A percentile compares a stretch with the other conserved stretches of the same genome.
Evolutionary conservation across 495 filamentous ascomycete genomes (phyloP).

Genomic region (Rhypophila decipiens): DNA sequence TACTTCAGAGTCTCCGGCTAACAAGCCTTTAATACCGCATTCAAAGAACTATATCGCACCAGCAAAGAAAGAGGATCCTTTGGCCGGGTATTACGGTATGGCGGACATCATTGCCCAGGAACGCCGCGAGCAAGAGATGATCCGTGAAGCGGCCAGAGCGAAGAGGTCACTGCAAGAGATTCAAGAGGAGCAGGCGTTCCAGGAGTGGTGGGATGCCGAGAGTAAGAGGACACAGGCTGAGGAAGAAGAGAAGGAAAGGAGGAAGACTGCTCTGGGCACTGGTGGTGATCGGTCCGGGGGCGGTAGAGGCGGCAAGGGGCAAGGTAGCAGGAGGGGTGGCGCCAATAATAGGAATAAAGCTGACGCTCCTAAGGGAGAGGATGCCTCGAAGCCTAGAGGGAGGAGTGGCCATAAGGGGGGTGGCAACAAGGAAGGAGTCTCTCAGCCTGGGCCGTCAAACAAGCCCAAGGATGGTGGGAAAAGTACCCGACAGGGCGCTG

Average conservation of each 20-base stretch:
- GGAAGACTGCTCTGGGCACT: slow-evolving; percentile 26
- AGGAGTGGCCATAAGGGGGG: too few species aligned
- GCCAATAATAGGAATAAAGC: not conserved
- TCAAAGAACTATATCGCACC: slow-evolving; percentile 45
- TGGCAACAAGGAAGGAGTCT: not conserved
- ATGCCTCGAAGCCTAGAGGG: too few species aligned
- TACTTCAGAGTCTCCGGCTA: not conserved
- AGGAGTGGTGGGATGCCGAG: slow-evolving; percentile 97
- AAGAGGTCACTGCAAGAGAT: slow-evolving; percentile 89
- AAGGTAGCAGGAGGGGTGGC: not conserved
- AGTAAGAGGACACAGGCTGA: slow-evolving; percentile 62
- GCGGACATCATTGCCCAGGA: slow-evolving; percentile 87
- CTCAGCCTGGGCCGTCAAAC: too few species aligned
- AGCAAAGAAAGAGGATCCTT: slow-evolving; percentile 44
- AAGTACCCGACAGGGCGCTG: too few species aligned
- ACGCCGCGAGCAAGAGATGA: slow-evolving; percentile 72
- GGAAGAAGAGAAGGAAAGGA: slow-evolving; percentile 42
- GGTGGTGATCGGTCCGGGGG: slow-evolving; percentile 12
- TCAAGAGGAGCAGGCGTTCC: slow-evolving; percentile 92
- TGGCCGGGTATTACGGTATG: slow-evolving; percentile 64
- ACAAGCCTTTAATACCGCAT: slow-evolving; percentile 35
- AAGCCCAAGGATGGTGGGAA: too few species aligned
- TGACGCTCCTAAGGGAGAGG: too few species aligned
- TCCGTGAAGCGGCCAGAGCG: slow-evolving; percentile 74
- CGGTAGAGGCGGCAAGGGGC: slow-evolving; percentile 20